These are phyloP conservation scores for Cytospora chrysosperma DNA, from an alignment of 2,329 filamentous ascomycete genomes.

Conservation along the genomic window DNA sequence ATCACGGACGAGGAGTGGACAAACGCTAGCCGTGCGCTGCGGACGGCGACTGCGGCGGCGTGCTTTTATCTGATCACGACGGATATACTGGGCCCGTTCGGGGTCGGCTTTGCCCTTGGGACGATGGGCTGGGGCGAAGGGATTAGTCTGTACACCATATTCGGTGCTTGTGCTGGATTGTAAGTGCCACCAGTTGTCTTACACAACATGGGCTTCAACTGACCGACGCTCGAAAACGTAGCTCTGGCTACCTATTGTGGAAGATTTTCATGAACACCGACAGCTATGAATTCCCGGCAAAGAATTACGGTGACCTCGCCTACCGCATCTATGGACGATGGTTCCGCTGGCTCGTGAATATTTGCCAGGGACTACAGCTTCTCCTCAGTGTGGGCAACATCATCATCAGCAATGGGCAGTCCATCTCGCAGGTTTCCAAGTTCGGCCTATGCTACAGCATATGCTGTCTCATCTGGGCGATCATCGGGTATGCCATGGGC, in stretches of 20 bases:
- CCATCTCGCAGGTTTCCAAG: slow-evolving; percentile 51
- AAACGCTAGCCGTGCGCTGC: slow-evolving; percentile 35
- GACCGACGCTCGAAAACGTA: background rate
- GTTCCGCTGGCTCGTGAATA: slow-evolving; percentile 46
- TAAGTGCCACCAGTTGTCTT: slow-evolving; percentile 31
- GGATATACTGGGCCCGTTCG: slow-evolving; percentile 44
- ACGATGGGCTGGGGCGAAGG: slow-evolving; percentile 36
- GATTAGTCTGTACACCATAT: slow-evolving; percentile 43
- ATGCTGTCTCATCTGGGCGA: slow-evolving; percentile 48
- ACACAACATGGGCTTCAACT: background rate
- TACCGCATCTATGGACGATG: slow-evolving; percentile 44
- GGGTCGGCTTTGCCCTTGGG: slow-evolving; percentile 32
- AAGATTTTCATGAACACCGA: slow-evolving; percentile 42
- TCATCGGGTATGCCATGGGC: slow-evolving; percentile 48
- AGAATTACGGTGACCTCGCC: slow-evolving; percentile 46
- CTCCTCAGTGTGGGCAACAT: slow-evolving; percentile 50
- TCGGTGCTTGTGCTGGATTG: slow-evolving; percentile 36
- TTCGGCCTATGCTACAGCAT: slow-evolving; percentile 50
- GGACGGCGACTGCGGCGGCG: slow-evolving; percentile 44
- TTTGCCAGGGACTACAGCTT: slow-evolving; percentile 45
- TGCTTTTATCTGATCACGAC: slow-evolving; percentile 48
- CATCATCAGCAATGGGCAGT: slow-evolving; percentile 51
- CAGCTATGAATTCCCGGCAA: slow-evolving; percentile 43
- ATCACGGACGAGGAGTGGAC: slow-evolving; percentile 22
- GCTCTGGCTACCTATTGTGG: slow-evolving; percentile 42